Evolutionary conservation across 805 yeast genomes (phyloP), one percentile per base, ranked within the genome.

Genomic region (Candida maltosa): DNA sequence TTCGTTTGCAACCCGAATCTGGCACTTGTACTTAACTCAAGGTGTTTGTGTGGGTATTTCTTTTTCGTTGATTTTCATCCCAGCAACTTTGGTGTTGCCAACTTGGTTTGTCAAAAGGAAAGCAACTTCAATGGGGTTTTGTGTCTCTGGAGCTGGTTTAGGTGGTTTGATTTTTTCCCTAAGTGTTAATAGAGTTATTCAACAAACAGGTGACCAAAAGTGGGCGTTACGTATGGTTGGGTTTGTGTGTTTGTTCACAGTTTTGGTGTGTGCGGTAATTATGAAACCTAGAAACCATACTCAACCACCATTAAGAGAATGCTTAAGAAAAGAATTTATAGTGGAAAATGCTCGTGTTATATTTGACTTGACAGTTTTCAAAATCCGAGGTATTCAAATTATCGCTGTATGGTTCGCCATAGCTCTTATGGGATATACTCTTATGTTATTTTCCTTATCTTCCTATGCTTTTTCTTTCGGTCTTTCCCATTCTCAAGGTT

Each of bases 1-100:
- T 3, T 69, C 77, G 3, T 76, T 66, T 45, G 62, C 77, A 4
- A 68, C 59, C 2, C 60, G 60, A 16, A 46, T 69, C 9, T 75
- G 78, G 78, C 78, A 75, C 40, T 43, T 75, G 8, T 70, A 61
- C 46, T 49, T 75, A 35, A 65, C 78, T 5, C 80, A 75, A 49
- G 80, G 80, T 2, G 42, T 74, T 4, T 44, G 72, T 14, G 63
- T 64, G 23, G 80, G 79, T 3, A 34, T 70, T 12, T 73, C 78
- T n/a, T 59, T 69, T 21, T 67, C 69, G 4, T 41, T 71, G 19
- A 46, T 69, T 15, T 70, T 61, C 39, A 47, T 70, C 4, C 71
- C 75, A 2, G 64, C 70, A 2, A 57, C 72, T 26, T 46, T 71
- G 16, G 52, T 71, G 4, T 45, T 73, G n/a, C 65, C 75, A 2